Conservation (phyloP, 768 basidiomycete genomes). For the Lyophyllum decastes region DNA sequence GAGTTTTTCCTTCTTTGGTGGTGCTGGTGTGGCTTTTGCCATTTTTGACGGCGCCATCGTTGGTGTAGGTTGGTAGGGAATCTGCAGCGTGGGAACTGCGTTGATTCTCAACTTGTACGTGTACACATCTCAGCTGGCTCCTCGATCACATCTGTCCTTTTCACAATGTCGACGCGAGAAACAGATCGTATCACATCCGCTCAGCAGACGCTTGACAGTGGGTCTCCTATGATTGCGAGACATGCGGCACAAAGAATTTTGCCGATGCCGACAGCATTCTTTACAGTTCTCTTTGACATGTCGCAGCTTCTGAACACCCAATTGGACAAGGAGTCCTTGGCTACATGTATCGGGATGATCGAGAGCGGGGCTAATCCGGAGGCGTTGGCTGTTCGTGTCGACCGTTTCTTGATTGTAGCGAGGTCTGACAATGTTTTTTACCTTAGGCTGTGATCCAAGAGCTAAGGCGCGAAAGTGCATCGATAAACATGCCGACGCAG, state of each 20-base stretch:
- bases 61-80: conserved; percentile 4
- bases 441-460: conserved; percentile 82
- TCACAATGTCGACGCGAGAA: conserved; percentile 51
- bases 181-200: conserved; percentile 63
- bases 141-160: background rate
- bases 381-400: conserved; percentile 71
- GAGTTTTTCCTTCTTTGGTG: conserved; percentile 70
- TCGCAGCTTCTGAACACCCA: conserved; percentile 87
- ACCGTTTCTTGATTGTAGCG: conserved; percentile 5
- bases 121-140: background rate
- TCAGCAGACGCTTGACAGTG: conserved; percentile 72
- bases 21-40: conserved; percentile 28
- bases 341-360: conserved; percentile 89
- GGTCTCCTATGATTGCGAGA: conserved; percentile 24
- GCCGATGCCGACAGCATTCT: conserved; percentile 4
- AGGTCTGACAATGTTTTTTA: conserved; percentile 1
- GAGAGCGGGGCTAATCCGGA: conserved; percentile 93
- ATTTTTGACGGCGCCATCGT: conserved; percentile 42
- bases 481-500: conserved; percentile 31
- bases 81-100: conserved; percentile 12
- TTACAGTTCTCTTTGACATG: conserved; percentile 78
- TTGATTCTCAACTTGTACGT: background rate
- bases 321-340: conserved; percentile 89
- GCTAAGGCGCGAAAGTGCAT: conserved; percentile 68
- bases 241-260: background rate